These are phyloP conservation scores for Lasiodiplodia hormozganensis DNA, from an alignment of 2,329 filamentous ascomycete species.

Conservation along the genomic window DNA sequence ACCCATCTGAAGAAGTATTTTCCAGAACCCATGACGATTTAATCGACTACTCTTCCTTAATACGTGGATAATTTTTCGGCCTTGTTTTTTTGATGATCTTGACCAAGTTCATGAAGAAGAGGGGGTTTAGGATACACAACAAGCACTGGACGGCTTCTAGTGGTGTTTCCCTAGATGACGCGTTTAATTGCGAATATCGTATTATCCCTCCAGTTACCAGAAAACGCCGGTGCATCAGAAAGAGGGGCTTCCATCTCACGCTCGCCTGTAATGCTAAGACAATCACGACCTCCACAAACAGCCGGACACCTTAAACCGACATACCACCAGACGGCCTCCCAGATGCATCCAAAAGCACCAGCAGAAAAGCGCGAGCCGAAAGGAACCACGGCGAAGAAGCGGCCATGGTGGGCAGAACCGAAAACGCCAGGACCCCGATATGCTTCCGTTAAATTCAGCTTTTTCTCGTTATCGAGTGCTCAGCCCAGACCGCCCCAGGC, in stretches of 20 bases:
- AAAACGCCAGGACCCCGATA: not conserved
- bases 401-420: not conserved
- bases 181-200: not conserved
- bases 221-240: not conserved
- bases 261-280: not conserved
- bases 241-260: not conserved
- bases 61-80: too few species aligned
- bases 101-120: too few species aligned
- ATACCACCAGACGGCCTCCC: not conserved
- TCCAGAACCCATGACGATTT: too few species aligned
- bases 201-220: not conserved
- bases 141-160: too few species aligned
- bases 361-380: not conserved
- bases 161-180: not conserved
- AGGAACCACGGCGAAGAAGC: not conserved
- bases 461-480: not conserved
- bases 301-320: not conserved
- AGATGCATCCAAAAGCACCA: not conserved
- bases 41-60: too few species aligned
- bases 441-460: not conserved
- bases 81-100: too few species aligned
- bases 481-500: constrained; percentile 56
- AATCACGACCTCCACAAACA: not conserved
- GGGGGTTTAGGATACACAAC: too few species aligned
- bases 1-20: too few species aligned